A percentile compares a stretch with the other conserved stretches of the same genome.
Conservation (phyloP, 805 yeast genomes). For the Lipomyces mesembrius region DNA sequence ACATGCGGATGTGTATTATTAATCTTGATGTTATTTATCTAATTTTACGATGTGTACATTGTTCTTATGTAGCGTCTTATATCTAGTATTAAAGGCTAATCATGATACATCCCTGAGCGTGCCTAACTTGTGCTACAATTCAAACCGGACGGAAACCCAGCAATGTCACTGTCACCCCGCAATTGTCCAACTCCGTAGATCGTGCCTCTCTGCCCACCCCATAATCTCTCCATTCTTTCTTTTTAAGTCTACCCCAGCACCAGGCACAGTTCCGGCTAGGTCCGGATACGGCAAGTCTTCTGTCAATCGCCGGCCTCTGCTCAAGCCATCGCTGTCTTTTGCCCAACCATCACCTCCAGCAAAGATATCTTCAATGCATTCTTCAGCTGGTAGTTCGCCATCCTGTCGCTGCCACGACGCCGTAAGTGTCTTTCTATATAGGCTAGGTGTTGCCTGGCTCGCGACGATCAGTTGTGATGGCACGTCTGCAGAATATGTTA, state of each 20-base stretch:
- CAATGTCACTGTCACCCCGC: not conserved
- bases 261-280: slow-evolving; percentile 22
- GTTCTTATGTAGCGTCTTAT: not conserved
- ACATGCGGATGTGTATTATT: not conserved
- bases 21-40: not conserved
- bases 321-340: slow-evolving; percentile 26
- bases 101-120: not conserved
- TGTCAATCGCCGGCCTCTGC: slow-evolving; percentile 41
- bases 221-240: slow-evolving; percentile 28
- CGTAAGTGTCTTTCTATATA: slow-evolving; percentile 34
- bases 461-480: slow-evolving; percentile 10
- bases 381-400: slow-evolving; percentile 55
- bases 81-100: not conserved
- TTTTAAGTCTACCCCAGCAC: slow-evolving; percentile 23
- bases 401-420: slow-evolving; percentile 38
- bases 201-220: slow-evolving; percentile 30
- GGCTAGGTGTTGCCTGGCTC: slow-evolving; percentile 21
- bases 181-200: slow-evolving; percentile 35
- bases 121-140: not conserved
- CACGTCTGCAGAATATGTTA: not conserved
- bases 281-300: slow-evolving; percentile 74
- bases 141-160: not conserved
- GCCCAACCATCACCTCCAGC: slow-evolving; percentile 67
- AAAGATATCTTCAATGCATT: slow-evolving; percentile 75
- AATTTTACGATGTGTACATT: not conserved